Evolutionary conservation across 1,139 yeast species (phyloP), one percentile per base, ranked within the genome.

Genomic region (Kazachstania sp.): DNA sequence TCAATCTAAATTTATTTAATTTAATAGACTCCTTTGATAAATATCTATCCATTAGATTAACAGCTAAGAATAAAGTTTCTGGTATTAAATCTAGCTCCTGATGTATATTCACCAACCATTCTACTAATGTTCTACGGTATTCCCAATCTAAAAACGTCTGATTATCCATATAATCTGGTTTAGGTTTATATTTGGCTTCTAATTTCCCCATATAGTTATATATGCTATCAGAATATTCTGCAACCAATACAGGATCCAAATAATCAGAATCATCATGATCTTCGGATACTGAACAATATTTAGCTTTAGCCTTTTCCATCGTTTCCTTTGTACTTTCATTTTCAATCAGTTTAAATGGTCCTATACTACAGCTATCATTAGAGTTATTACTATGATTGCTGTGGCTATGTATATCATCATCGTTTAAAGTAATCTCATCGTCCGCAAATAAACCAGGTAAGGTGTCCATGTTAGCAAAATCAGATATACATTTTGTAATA

Each of bases 41-140:
- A 64, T 90, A 92, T 52, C 98, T 76, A 66, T 92, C 97, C 57
- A 92, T 86, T 61, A 86, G 83, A 68, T 92, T 92, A 37, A 90
- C 83, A 2, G 97, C 82, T 49, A 92, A 73, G 62, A 74, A 92
- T 48, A 92, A 73, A 0, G 98, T 92, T 66, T 92, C 98, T 0
- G 97, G 97, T 47, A 92, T 74, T 49, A 92, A 72, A 60, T 84
- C 84, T 65, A 92, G 88, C 56, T 95, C 75, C 45, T 79, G 75
- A 68, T 92, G 98, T 18, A 88, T 95, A 67, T 90, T 95, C 16
- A 92, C 95, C 41, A 92, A 79, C 98, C 98, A 92, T 68, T 88
- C 96, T 50, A 92, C 75, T 50, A 92, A 74, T 16, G 88, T 87
- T 39, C 84, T 67, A 61, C 98, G 77, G 83, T 86, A 86, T 50